Base-by-base conservation (phyloP, 2,329 filamentous ascomycete species). In the Aureobasidium vineae region DNA sequence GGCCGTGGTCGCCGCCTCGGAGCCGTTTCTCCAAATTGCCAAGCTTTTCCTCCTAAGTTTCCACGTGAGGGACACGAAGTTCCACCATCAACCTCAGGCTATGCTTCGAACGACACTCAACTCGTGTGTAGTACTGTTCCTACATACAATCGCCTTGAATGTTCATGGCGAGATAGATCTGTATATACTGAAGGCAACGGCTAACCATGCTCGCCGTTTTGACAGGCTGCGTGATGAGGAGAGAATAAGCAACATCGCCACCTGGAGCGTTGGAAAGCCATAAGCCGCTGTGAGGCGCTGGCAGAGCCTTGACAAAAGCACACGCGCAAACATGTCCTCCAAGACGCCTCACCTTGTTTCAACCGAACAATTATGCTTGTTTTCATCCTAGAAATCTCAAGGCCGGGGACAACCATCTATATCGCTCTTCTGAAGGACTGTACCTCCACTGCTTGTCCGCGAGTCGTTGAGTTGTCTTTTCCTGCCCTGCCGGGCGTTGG, bases 281-380 rank as follows among this genome's bases (percentile, higher is more conserved):
- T 49, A 1, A 52, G 33, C 45, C 43, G 43, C 43, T 23, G 6
- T 28, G 21, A 40, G 43, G 57, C 23, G 28, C 53, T 45, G 10
- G 13, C n/a, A 15, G 19, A 38, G 41, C 57, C 28, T 5, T 50
- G 40, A 33, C 43, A n/a, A 16, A 36, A 60, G 21, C 45, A 52
- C 23, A 45, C 23, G 21, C 23, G 15, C 45, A 63, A 28, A 23
- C 16, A 50, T 52, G 31, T 5, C 13, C 26, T 16, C 11, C 26
- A 23, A n/a, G 23, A 21, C 59, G 59, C 59, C 59, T 63, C 45
- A 50, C 59, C 59, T 52, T 63, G 45, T 63, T 63, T 47, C n/a
- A 63, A 33, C 33, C n/a, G 23, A 40, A 33, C 7, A 41, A 21
- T 50, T 52, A 52, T 59, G 38, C 54, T 59, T 59, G 43, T 59